These are phyloP conservation scores for Avena eriantha DNA, from an alignment of 176 grass and related monocot species.

Conservation along the genomic window DNA sequence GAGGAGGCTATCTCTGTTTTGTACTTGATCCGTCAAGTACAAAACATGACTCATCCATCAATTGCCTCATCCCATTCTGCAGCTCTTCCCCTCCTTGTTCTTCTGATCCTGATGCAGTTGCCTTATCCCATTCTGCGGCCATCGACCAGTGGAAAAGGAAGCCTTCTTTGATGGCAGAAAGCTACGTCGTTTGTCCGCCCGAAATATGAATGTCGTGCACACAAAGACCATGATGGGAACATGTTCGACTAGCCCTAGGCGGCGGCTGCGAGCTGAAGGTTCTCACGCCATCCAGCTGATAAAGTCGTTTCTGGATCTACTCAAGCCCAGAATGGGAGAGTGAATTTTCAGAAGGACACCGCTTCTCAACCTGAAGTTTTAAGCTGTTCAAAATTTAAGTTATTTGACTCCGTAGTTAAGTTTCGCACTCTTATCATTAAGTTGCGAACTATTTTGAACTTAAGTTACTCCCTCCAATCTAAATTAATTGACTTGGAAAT, in stretches of 20 bases:
- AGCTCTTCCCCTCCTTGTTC: slow-evolving; percentile 9
- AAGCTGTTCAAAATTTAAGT: no score
- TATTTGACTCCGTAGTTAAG: no score
- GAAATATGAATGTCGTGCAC: slow-evolving; percentile 13
- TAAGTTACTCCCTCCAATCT: no score
- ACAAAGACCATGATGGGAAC: slow-evolving; percentile 16
- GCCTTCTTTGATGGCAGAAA: slow-evolving; percentile 7
- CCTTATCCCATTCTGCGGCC: background rate
- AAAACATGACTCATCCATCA: background rate
- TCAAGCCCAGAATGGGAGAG: no score
- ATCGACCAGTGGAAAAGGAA: background rate
- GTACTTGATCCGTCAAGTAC: background rate
- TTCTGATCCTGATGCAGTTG: background rate
- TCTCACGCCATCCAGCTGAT: background rate
- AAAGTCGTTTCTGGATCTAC: background rate
- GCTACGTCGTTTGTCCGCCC: slow-evolving; percentile 11
- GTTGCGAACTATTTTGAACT: no score
- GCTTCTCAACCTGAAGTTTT: no score
- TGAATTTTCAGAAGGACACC: no score
- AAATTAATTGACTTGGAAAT: no score
- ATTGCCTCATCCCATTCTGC: background rate
- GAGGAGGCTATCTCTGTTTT: background rate
- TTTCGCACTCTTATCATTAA: no score
- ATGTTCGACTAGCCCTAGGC: background rate
- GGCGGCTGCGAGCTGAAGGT: background rate